Conservation (phyloP, 371 early-diverging fungal genomes). For the Encephalitozoon hellem region DNA sequence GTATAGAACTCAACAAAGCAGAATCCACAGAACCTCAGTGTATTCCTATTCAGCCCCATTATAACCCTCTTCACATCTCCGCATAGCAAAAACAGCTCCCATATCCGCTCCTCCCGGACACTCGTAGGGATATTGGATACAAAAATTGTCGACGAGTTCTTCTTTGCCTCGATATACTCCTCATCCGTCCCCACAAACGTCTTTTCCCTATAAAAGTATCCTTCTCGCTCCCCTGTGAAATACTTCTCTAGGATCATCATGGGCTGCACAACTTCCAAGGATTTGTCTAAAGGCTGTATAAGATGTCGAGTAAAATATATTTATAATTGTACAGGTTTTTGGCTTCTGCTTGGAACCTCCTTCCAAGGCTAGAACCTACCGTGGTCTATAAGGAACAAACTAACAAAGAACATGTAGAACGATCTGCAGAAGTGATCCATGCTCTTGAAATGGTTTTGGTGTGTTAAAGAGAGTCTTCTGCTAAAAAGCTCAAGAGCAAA, state of each 20-base stretch:
- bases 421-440: conserved; percentile 13
- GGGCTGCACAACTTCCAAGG: neutral
- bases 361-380: neutral
- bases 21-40: conserved; percentile 55
- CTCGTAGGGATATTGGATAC: conserved; percentile 45
- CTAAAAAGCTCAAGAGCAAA: conserved; percentile 8
- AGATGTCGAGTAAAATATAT: neutral
- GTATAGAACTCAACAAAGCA: conserved; percentile 58
- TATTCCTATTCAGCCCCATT: conserved; percentile 59
- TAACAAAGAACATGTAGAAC: conserved; percentile 13
- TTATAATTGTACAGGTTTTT: neutral
- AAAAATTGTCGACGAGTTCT: conserved; percentile 52
- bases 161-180: conserved; percentile 51
- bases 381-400: conserved; percentile 22
- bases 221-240: neutral
- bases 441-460: neutral
- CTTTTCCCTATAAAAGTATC: conserved; percentile 16
- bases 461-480: neutral
- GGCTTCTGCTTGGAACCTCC: neutral
- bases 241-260: neutral
- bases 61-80: conserved; percentile 56
- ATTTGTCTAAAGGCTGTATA: neutral
- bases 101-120: conserved; percentile 52
- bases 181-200: conserved; percentile 51
- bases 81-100: conserved; percentile 53